phyloP scores from a whole-genome alignment of 2,329 filamentous ascomycete genomes.

The Fusarium subglutinans region DNA sequence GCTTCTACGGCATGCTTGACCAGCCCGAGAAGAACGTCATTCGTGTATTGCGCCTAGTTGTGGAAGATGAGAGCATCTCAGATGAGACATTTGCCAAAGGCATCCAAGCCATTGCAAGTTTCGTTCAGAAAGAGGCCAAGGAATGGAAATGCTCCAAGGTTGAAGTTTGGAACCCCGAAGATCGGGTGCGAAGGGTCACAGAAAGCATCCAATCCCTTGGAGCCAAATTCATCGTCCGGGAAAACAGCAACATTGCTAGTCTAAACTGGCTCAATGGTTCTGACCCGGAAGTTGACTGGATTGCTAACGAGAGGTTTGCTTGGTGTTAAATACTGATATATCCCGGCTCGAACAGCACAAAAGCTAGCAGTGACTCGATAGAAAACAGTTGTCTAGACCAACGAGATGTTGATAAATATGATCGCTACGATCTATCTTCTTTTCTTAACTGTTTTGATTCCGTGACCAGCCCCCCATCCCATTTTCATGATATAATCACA shows the following conservation, averaged over 20 bases:
- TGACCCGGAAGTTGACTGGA: constrained; percentile 70
- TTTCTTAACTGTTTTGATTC: constrained; percentile 35
- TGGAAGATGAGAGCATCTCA: constrained; percentile 62
- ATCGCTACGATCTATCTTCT: constrained; percentile 36
- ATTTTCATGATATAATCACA: constrained; percentile 41
- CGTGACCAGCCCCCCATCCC: constrained; percentile 23
- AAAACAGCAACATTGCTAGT: constrained; percentile 74
- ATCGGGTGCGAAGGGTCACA: constrained; percentile 59
- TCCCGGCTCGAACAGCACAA: not conserved
- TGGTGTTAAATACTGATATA: constrained; percentile 68
- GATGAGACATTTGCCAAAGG: constrained; percentile 59
- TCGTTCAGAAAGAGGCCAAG: constrained; percentile 75
- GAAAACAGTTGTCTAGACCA: constrained; percentile 14
- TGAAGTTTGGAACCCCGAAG: constrained; percentile 84
- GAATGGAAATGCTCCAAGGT: constrained; percentile 77
- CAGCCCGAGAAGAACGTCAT: constrained; percentile 70
- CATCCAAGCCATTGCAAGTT: constrained; percentile 69
- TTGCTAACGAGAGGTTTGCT: constrained; percentile 79
- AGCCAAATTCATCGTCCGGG: constrained; percentile 62
- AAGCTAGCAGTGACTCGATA: not conserved
- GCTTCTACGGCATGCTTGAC: constrained; percentile 67
- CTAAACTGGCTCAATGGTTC: constrained; percentile 74
- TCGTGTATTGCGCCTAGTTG: constrained; percentile 73
- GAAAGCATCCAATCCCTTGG: constrained; percentile 56
- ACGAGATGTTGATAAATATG: constrained; percentile 22